Conservation (phyloP, 768 basidiomycete genomes). For the Auricularia heimuer region DNA sequence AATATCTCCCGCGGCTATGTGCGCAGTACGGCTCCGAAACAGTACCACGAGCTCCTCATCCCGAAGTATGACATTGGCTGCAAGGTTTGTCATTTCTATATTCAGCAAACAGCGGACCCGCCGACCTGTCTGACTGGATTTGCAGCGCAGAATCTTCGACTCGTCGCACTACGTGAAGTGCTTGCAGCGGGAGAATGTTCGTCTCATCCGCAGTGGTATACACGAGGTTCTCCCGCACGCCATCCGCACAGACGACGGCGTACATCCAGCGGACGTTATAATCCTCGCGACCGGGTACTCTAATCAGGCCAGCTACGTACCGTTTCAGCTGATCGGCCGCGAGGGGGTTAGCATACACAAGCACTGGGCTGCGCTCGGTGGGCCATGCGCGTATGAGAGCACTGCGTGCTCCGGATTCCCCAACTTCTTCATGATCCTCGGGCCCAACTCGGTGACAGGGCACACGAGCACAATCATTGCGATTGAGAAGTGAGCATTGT, state of each 20-base stretch:
- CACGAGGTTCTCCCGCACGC: constrained; percentile 5
- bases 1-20: constrained; percentile 8
- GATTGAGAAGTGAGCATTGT: constrained; percentile 4
- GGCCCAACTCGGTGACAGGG: constrained; percentile 15
- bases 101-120: background rate
- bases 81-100: constrained; percentile 6
- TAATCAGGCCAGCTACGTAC: constrained; percentile 1
- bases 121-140: background rate
- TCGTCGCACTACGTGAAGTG: constrained; percentile 10
- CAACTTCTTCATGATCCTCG: constrained; percentile 14
- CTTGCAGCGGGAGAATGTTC: constrained; percentile 11
- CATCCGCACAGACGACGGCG: constrained; percentile 9
- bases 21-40: constrained; percentile 9
- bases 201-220: constrained; percentile 12
- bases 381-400: constrained; percentile 9
- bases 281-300: constrained; percentile 12
- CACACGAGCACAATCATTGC: constrained; percentile 17
- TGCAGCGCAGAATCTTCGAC: constrained; percentile 17
- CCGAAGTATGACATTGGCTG: constrained; percentile 15
- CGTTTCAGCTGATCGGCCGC: constrained; percentile 12
- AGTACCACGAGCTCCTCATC: constrained; percentile 14
- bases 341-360: constrained; percentile 12
- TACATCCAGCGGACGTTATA: constrained; percentile 15
- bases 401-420: constrained; percentile 8
- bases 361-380: constrained; percentile 9